Conservation (phyloP, 768 basidiomycete genomes). For the Phaffia australis region DNA sequence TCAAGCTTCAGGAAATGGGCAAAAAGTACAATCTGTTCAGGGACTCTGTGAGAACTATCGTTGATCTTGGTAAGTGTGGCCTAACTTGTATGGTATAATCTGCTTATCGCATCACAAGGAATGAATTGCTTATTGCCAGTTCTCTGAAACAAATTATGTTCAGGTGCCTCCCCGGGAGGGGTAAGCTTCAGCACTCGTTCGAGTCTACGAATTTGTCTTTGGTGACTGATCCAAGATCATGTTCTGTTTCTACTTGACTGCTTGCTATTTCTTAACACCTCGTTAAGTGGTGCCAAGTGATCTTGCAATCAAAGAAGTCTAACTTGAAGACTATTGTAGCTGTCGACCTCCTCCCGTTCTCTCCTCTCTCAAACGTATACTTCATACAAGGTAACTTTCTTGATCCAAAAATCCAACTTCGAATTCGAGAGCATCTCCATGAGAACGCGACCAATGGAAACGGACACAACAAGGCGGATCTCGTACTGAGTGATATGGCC, state of each 20-base stretch:
- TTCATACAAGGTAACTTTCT: constrained; percentile 72
- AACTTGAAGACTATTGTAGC: constrained; percentile 49
- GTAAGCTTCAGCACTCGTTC: neutral
- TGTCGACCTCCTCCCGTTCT: constrained; percentile 67
- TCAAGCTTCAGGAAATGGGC: constrained; percentile 78
- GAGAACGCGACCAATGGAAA: constrained; percentile 30
- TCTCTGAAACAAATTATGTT: constrained; percentile 54
- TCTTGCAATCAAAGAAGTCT: constrained; percentile 43
- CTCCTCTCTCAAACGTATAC: constrained; percentile 60
- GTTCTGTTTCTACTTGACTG: too few relatives aligned
- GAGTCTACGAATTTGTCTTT: neutral
- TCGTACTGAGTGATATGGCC: constrained; percentile 35
- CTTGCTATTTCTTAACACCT: too few relatives aligned
- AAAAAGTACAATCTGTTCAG: constrained; percentile 46
- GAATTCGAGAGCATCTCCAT: constrained; percentile 42
- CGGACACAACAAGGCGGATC: constrained; percentile 24
- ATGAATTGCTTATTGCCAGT: neutral
- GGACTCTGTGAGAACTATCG: constrained; percentile 38
- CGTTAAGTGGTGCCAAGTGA: constrained; percentile 68
- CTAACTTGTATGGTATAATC: neutral
- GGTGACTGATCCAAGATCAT: constrained; percentile 45
- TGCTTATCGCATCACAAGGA: constrained; percentile 20
- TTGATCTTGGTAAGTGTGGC: constrained; percentile 38
- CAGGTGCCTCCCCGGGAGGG: constrained; percentile 65
- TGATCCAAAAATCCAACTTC: constrained; percentile 43